phyloP scores from a whole-genome alignment of 441 rosid species.

The Syzygium malaccense region DNA sequence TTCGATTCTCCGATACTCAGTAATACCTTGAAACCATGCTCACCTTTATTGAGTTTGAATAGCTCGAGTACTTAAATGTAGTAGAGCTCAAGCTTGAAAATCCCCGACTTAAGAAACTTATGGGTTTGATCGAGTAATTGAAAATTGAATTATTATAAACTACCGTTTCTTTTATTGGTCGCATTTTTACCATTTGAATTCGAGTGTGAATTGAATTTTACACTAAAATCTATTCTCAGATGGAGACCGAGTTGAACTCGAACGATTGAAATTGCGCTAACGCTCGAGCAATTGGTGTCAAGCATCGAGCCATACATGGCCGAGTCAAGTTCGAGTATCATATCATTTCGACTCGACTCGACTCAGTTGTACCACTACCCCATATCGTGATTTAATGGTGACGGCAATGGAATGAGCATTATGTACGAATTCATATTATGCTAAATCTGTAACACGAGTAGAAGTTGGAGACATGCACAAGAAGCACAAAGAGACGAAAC shows the following conservation, averaged over 20 bases:
- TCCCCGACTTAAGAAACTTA: not conserved
- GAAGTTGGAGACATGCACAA: not conserved
- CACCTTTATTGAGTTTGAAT: not conserved
- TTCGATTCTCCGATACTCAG: too few species aligned
- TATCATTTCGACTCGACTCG: not conserved
- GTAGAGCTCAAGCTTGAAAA: not conserved
- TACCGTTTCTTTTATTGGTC: not conserved
- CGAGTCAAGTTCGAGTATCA: not conserved
- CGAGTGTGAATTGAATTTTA: not conserved
- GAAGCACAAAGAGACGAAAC: not conserved
- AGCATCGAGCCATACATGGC: not conserved
- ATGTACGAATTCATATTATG: accelerated
- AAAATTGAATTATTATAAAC: not conserved
- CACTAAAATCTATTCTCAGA: not conserved
- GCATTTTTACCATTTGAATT: not conserved
- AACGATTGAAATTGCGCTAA: accelerated
- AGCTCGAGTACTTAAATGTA: not conserved
- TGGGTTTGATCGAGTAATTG: not conserved
- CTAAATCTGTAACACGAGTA: not conserved
- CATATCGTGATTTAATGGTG: accelerated
- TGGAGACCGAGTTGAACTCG: accelerated
- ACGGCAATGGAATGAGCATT: accelerated
- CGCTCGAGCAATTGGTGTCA: not conserved
- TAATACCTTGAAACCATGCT: too few species aligned
- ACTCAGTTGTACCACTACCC: not conserved